A percentile compares a stretch with the other conserved stretches of the same genome.
Evolutionary conservation across 495 filamentous ascomycete species (phyloP).

Genomic region (Delitschia confertaspora): DNA sequence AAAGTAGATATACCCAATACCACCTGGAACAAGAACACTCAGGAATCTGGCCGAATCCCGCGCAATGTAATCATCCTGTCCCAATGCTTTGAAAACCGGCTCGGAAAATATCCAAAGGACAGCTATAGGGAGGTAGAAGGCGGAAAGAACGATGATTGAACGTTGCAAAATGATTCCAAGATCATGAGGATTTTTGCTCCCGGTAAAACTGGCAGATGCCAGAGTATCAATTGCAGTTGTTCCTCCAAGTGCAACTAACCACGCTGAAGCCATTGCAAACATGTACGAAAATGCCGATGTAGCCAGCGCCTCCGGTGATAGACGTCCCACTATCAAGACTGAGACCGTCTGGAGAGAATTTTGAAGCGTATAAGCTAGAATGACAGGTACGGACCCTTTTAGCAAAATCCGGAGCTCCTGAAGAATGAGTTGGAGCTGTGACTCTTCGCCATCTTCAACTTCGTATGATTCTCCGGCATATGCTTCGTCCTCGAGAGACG

Average conservation of each 20-base stretch:
- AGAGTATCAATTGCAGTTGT: conserved; percentile 87
- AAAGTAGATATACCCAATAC: conserved; percentile 85
- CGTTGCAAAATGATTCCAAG: conserved; percentile 76
- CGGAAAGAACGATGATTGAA: conserved; percentile 61
- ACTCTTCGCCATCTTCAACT: conserved; percentile 26
- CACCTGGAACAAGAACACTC: conserved; percentile 70
- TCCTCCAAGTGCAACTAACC: conserved; percentile 87
- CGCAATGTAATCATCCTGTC: conserved; percentile 72
- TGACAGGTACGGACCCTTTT: conserved; percentile 66
- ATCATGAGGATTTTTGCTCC: conserved; percentile 71
- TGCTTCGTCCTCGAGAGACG: conserved; percentile 23
- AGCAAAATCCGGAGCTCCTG: conserved; percentile 61
- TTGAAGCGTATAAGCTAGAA: conserved; percentile 81
- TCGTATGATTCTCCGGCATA: conserved; percentile 30
- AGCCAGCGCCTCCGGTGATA: conserved; percentile 72
- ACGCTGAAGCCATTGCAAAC: conserved; percentile 87
- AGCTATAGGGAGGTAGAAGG: conserved; percentile 69
- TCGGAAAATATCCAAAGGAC: conserved; percentile 72
- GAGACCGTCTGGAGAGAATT: conserved; percentile 82
- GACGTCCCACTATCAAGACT: conserved; percentile 72
- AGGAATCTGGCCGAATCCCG: conserved; percentile 67
- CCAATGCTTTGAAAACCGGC: conserved; percentile 63
- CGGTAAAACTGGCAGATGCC: conserved; percentile 78
- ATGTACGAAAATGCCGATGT: conserved; percentile 85
- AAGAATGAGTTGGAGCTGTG: conserved; percentile 36